These are phyloP conservation scores for Trichoderma lentiforme DNA, from an alignment of 2,329 filamentous ascomycete genomes.

Conservation along the genomic window DNA sequence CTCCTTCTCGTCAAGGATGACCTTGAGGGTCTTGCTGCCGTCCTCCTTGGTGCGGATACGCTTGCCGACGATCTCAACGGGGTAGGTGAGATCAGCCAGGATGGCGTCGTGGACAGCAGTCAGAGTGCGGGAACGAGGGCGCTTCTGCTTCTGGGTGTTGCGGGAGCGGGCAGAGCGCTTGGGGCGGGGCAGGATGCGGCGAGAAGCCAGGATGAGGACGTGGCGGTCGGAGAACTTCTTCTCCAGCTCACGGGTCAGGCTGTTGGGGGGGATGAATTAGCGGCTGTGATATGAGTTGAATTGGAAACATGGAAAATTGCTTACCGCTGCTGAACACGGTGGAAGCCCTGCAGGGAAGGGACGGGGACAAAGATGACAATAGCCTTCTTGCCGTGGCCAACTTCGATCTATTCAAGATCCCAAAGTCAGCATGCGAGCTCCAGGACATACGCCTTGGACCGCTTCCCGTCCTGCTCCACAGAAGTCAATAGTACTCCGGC, in stretches of 20 bases:
- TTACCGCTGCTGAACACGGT: slow-evolving; percentile 99
- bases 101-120: slow-evolving; percentile 99
- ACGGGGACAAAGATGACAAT: slow-evolving; percentile 99
- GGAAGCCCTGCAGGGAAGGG: slow-evolving; percentile 96
- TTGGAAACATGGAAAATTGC: slow-evolving; percentile 32
- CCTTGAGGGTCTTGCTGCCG: slow-evolving; percentile 97
- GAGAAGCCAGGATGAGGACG: slow-evolving; percentile 97
- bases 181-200: slow-evolving; percentile 96
- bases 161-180: slow-evolving; percentile 97
- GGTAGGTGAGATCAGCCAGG: slow-evolving; percentile 96
- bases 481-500: slow-evolving; percentile 41
- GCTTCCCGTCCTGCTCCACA: slow-evolving; percentile 71
- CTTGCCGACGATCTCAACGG: slow-evolving; percentile 99
- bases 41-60: slow-evolving; percentile 98
- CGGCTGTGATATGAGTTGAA: neutral
- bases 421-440: slow-evolving; percentile 74
- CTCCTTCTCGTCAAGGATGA: slow-evolving; percentile 99
- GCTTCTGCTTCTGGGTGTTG: slow-evolving; percentile 98
- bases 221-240: slow-evolving; percentile 99
- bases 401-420: slow-evolving; percentile 84
- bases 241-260: slow-evolving; percentile 99
- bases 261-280: slow-evolving; percentile 36
- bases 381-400: slow-evolving; percentile 99
- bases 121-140: slow-evolving; percentile 93
- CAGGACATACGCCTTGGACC: slow-evolving; percentile 66